Conservation (phyloP, 1,139 yeast species). For the Blastobotrys arbuscula region DNA sequence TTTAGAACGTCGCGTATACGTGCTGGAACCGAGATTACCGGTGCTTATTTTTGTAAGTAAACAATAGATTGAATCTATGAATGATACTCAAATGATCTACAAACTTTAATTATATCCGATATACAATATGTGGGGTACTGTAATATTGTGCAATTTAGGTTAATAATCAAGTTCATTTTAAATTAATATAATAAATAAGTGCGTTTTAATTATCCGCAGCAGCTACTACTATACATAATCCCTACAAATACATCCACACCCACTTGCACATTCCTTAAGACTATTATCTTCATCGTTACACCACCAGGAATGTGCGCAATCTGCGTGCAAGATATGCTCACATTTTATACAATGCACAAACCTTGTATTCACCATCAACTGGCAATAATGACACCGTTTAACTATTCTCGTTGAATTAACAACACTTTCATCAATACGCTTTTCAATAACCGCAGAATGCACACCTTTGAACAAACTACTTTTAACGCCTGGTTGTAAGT, state of each 20-base stretch:
- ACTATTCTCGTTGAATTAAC: not conserved
- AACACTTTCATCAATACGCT: constrained; percentile 11
- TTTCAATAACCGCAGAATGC: constrained; percentile 9
- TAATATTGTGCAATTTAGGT: too few relatives aligned
- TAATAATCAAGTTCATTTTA: too few relatives aligned
- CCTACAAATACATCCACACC: constrained; percentile 65
- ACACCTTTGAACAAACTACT: constrained; percentile 19
- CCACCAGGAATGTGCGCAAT: constrained; percentile 87
- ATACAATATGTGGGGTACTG: too few relatives aligned
- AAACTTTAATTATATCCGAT: too few relatives aligned
- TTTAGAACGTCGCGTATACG: too few relatives aligned
- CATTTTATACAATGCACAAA: constrained; percentile 68
- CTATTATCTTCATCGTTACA: constrained; percentile 29
- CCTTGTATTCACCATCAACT: constrained; percentile 52
- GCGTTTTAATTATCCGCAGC: too few relatives aligned
- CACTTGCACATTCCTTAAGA: constrained; percentile 70
- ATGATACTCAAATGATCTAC: too few relatives aligned
- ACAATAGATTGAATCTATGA: too few relatives aligned
- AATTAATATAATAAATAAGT: too few relatives aligned
- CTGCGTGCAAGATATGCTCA: constrained; percentile 71
- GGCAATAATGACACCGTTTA: constrained; percentile 54
- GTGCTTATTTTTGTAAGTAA: too few relatives aligned
- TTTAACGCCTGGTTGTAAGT: not conserved
- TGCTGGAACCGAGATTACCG: too few relatives aligned
- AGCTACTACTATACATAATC: constrained; percentile 1